Evolutionary conservation across 768 basidiomycete species (phyloP).

Genomic region (Nevesoporus exiguus): DNA sequence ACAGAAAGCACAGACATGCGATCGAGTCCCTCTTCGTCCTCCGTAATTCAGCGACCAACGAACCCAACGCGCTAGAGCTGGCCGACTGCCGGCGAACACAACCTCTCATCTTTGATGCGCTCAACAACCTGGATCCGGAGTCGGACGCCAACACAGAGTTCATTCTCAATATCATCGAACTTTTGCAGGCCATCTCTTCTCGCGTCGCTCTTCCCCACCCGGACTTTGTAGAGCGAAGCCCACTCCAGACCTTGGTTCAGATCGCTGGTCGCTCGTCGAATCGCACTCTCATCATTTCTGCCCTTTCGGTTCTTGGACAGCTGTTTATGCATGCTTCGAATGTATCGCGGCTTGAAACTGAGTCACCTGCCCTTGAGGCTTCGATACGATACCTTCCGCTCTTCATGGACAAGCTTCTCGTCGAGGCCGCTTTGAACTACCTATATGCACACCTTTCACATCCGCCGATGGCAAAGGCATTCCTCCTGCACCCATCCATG

Average conservation of each 20-base stretch:
- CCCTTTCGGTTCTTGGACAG: constrained; percentile 56
- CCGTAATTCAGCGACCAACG: constrained; percentile 76
- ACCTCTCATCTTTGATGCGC: constrained; percentile 59
- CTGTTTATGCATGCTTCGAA: constrained; percentile 64
- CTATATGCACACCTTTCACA: constrained; percentile 73
- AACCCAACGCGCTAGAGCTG: constrained; percentile 62
- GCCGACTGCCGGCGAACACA: constrained; percentile 57
- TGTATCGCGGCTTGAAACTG: constrained; percentile 45
- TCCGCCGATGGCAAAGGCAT: constrained; percentile 71
- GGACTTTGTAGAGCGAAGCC: constrained; percentile 41
- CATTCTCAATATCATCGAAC: constrained; percentile 65
- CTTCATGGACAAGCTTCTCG: constrained; percentile 61
- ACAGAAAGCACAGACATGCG: constrained; percentile 67
- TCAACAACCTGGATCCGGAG: constrained; percentile 57
- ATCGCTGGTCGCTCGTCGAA: constrained; percentile 61
- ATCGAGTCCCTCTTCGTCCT: constrained; percentile 82
- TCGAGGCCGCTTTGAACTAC: constrained; percentile 72
- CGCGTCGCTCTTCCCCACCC: constrained; percentile 37
- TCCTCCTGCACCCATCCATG: constrained; percentile 69
- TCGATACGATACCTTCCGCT: constrained; percentile 73
- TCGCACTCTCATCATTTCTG: constrained; percentile 69
- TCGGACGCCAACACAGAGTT: constrained; percentile 72
- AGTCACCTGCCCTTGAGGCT: constrained; percentile 58
- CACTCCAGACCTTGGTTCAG: constrained; percentile 53
- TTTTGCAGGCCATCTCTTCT: constrained; percentile 61